Evolutionary conservation across 208 protist genomes (phyloP).

Genomic region (Phytomonas sp.): DNA sequence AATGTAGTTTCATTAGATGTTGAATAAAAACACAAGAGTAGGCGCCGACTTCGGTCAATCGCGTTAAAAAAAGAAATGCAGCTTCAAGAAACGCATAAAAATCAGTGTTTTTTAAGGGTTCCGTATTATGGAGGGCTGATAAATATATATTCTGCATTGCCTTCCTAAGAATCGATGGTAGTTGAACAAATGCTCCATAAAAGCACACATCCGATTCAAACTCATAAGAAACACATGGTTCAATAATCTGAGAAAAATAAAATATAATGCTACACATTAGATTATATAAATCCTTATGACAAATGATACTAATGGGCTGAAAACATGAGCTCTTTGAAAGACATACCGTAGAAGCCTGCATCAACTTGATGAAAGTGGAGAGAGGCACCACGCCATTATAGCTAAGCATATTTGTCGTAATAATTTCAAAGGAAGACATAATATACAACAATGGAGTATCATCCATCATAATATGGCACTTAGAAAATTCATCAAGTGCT

Average conservation of each 20-base stretch:
- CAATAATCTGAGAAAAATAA: background rate
- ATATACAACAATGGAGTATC: background rate
- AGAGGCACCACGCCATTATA: background rate
- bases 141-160: background rate
- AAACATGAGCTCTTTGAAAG: background rate
- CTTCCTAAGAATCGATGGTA: background rate
- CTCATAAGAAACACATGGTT: background rate
- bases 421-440: background rate
- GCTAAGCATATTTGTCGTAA: background rate
- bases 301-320: background rate
- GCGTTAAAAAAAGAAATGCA: background rate
- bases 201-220: background rate
- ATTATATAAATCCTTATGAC: background rate
- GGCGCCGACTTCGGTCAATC: background rate
- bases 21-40: background rate
- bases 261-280: slow-evolving; percentile 1
- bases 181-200: background rate
- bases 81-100: background rate
- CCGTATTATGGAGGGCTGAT: background rate
- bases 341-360: background rate
- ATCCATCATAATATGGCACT: background rate
- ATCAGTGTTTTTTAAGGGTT: background rate
- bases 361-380: background rate
- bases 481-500: background rate
- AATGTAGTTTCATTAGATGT: background rate